Percentiles rank a stretch among this genome's conserved stretches.
Conservation (phyloP, 495 filamentous ascomycete species). For the Venustampulla echinocandica region DNA sequence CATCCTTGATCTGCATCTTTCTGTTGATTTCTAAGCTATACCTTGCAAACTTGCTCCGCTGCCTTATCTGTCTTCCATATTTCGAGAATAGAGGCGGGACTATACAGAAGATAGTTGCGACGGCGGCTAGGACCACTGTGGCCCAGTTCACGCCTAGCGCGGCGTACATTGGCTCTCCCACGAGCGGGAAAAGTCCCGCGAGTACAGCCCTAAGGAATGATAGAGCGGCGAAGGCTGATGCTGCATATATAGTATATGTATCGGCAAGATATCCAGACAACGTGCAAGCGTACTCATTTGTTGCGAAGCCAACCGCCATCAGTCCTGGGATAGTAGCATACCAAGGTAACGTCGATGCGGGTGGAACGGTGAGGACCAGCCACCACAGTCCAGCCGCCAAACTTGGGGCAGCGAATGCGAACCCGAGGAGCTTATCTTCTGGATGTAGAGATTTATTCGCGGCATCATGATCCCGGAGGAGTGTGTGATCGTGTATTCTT, state of each 20-base stretch:
- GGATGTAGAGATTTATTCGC: constrained; percentile 17
- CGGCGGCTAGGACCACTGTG: constrained; percentile 33
- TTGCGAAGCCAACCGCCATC: constrained; percentile 42
- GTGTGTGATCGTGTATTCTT: constrained; percentile 33
- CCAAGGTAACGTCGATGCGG: too few relatives aligned
- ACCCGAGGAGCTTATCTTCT: constrained; percentile 41
- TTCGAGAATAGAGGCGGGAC: constrained; percentile 35
- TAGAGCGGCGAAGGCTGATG: constrained; percentile 42
- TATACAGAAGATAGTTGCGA: constrained; percentile 38
- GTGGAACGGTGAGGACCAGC: constrained; percentile 46
- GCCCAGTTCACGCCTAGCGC: constrained; percentile 36
- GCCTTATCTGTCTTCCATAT: constrained; percentile 35
- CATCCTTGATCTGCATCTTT: too few relatives aligned
- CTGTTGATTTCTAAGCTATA: too few relatives aligned
- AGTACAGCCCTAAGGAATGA: constrained; percentile 36
- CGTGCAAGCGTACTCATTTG: constrained; percentile 41
- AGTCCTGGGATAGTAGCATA: too few relatives aligned
- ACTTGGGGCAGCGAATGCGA: constrained; percentile 38
- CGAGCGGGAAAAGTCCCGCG: constrained; percentile 38
- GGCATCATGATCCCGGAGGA: too few relatives aligned
- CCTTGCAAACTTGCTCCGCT: constrained; percentile 38
- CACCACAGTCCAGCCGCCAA: constrained; percentile 39
- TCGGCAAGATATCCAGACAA: constrained; percentile 45
- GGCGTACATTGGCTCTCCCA: constrained; percentile 36
- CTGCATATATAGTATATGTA: constrained; percentile 42